These are phyloP conservation scores for Elasticomyces elasticus DNA, from an alignment of 495 filamentous ascomycete species.

Conservation along the genomic window DNA sequence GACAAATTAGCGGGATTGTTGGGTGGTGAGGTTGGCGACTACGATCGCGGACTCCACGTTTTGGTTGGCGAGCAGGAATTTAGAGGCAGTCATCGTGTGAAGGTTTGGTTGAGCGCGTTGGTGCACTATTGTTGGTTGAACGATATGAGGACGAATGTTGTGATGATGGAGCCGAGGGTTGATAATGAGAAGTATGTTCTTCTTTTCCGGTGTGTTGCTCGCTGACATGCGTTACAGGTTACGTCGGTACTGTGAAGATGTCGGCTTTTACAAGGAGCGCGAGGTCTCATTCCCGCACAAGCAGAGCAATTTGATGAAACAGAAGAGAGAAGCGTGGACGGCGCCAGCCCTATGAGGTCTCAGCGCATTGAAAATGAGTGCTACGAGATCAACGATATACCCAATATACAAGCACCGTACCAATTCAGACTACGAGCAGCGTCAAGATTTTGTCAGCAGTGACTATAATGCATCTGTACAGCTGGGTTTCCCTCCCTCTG, in stretches of 20 bases:
- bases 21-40: constrained; percentile 47
- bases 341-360: constrained; percentile 60
- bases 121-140: constrained; percentile 74
- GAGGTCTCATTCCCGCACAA: constrained; percentile 89
- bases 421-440: no score
- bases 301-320: constrained; percentile 76
- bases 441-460: no score
- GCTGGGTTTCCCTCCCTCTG: no score
- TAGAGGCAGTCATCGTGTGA: constrained; percentile 62
- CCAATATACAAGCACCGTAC: no score
- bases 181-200: constrained; percentile 75
- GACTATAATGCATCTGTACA: no score
- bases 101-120: constrained; percentile 71
- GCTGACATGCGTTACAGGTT: constrained; percentile 44
- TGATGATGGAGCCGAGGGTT: constrained; percentile 80
- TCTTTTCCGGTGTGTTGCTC: neutral
- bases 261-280: constrained; percentile 80
- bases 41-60: constrained; percentile 80
- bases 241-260: constrained; percentile 59
- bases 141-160: constrained; percentile 70
- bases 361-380: no score
- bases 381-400: no score
- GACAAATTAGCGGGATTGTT: constrained; percentile 63
- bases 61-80: constrained; percentile 91
- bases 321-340: constrained; percentile 74